Conservation (phyloP, 1,284 basidiomycete species). For the Pisolithus thermaeus region DNA sequence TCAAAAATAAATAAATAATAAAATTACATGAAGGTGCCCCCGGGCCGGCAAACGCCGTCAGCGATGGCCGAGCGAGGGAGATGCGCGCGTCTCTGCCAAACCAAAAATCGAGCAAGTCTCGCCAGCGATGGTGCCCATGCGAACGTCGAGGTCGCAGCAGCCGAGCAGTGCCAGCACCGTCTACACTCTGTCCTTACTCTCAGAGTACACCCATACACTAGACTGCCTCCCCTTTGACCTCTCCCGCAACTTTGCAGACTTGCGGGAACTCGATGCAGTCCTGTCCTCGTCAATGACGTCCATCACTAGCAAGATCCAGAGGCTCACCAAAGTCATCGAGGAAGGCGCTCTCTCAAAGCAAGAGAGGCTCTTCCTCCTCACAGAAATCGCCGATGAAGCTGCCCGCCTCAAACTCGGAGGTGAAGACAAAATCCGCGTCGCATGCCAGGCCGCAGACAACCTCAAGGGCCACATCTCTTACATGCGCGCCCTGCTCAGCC, state of each 20-base stretch:
- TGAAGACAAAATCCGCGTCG: conserved; percentile 98
- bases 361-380: conserved; percentile 81
- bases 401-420: conserved; percentile 88
- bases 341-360: conserved; percentile 62
- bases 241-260: conserved; percentile 90
- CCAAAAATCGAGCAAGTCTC: not conserved
- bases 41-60: conserved; percentile 28
- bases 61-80: not conserved
- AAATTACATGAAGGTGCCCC: not conserved
- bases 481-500: conserved; percentile 59
- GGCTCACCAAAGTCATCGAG: conserved; percentile 74
- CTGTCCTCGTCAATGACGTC: conserved; percentile 80
- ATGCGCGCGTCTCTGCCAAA: not conserved
- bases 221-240: conserved; percentile 93
- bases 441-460: conserved; percentile 90
- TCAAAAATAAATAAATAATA: not conserved
- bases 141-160: conserved; percentile 24
- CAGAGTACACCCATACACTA: conserved; percentile 87
- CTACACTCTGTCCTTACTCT: conserved; percentile 62
- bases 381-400: conserved; percentile 93
- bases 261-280: conserved; percentile 97
- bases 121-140: conserved; percentile 24
- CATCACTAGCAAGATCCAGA: conserved; percentile 74
- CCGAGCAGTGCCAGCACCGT: conserved; percentile 37
- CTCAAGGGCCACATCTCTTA: conserved; percentile 70